phyloP scores from a whole-genome alignment of 306 rosid genomes.

The Inga leiocalycina region DNA sequence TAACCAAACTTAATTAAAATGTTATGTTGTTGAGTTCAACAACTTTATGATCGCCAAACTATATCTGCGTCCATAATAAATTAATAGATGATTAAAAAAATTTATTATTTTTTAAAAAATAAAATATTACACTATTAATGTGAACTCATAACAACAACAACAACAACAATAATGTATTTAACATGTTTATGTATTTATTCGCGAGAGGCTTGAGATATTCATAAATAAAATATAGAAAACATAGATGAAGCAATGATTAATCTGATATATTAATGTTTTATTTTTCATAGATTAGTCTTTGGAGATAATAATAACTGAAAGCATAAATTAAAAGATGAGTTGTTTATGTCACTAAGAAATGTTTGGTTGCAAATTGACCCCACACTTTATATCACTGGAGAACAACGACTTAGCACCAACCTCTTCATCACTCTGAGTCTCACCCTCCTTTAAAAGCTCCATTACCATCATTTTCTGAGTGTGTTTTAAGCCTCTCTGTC shows the following conservation, averaged over 20 bases:
- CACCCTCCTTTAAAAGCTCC: conserved; percentile 37
- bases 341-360: conserved; percentile 52
- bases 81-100: background rate
- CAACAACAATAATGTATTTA: background rate
- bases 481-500: conserved; percentile 54
- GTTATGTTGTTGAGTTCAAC: background rate
- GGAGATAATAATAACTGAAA: background rate
- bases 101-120: background rate
- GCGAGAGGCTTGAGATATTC: background rate
- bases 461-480: conserved; percentile 42
- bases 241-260: background rate
- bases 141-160: background rate
- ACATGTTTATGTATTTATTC: background rate
- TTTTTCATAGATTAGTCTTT: background rate
- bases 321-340: conserved; percentile 43
- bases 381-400: conserved; percentile 64
- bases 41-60: background rate
- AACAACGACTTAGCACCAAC: conserved; percentile 69
- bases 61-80: background rate
- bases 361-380: conserved; percentile 65
- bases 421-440: background rate
- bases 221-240: background rate
- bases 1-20: background rate
- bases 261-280: background rate
- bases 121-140: background rate